Base-by-base conservation (phyloP, 768 basidiomycete species). In the Mycena venus region DNA sequence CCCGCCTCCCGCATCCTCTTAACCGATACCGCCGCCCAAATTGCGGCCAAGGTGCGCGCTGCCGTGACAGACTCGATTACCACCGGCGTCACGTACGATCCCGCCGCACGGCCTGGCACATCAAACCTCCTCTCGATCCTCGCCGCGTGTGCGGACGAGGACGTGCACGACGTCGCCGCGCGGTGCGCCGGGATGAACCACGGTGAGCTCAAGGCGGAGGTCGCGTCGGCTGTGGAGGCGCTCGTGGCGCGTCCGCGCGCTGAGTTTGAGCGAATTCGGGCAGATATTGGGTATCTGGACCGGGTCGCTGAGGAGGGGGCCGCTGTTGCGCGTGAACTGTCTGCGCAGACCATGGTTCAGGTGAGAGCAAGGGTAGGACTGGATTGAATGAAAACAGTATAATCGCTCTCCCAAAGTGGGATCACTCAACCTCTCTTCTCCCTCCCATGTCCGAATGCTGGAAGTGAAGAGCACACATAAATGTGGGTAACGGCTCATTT, bases 41-140 rank as follows among this genome's bases (percentile, higher is more conserved):
- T 98, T 55, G 80, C 81, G 56, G 79, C 87, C 29, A 98, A 98
- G 81, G 89, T 99, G 69, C 91, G 92, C 23, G 85, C 87, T 8
- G 95, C 97, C 1, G 94, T 97, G 2, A 99, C 97, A 0, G 98
- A 99, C 82, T 95, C 96, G 0, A 88, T 89, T 14, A 42, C 72
- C 40, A 81, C 81, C 0, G 91, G 91, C 4, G 91, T 98, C 51
- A 92, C 93, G 0, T 99, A 92, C 77, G 96, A 98, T 80, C 96
- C 97, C 0, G 83, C 84, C 1, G 80, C 82, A n/a, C 92, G 96
- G 10, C 96, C 96, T 0, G 98, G 97, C 5, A 90, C 94, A 1
- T 90, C 94, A 1, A 98, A 97, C 78, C 85, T 98, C 0, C 85
- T 98, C 7, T 86, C 88, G 0, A 97, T 98, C 56, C 88, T 97